Conservation (phyloP, 2,329 filamentous ascomycete species). For the Rhinocladiella similis region DNA sequence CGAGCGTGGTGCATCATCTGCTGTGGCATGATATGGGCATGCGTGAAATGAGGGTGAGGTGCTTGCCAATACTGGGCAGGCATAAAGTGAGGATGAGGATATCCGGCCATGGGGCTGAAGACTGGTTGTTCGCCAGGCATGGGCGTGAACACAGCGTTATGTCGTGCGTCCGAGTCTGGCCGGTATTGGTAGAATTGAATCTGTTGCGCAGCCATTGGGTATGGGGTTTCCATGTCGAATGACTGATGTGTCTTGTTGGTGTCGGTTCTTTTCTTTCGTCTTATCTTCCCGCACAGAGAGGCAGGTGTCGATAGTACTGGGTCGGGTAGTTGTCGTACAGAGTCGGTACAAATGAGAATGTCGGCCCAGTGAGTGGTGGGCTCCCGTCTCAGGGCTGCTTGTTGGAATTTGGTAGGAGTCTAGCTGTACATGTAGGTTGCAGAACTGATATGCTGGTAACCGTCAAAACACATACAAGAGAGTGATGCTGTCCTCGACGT, state of each 20-base stretch:
- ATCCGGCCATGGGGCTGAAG: conserved; percentile 41
- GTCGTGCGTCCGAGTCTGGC: conserved; percentile 71
- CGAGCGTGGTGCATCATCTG: conserved; percentile 63
- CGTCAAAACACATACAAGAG: conserved; percentile 10
- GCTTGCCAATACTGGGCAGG: conserved; percentile 37
- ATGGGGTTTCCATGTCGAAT: conserved; percentile 21
- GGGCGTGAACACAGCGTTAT: conserved; percentile 73
- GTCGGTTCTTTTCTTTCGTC: conserved; percentile 3
- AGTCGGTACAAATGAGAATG: conserved; percentile 20
- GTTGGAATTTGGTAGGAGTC: conserved; percentile 8
- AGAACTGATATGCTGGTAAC: conserved; percentile 23
- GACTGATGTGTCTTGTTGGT: conserved; percentile 9
- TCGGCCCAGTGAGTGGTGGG: conserved; percentile 24
- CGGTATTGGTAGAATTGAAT: conserved; percentile 86
- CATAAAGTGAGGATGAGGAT: conserved; percentile 39
- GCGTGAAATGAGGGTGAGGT: conserved; percentile 49
- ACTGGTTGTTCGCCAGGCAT: conserved; percentile 57
- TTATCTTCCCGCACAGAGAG: conserved; percentile 8
- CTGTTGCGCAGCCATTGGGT: conserved; percentile 29
- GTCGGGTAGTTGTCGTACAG: conserved; percentile 19
- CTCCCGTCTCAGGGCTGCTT: conserved; percentile 8
- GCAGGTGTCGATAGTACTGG: conserved; percentile 3
- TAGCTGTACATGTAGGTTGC: conserved; percentile 25
- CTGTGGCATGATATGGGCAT: conserved; percentile 43
- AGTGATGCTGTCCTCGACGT: conserved; percentile 9